A percentile compares a stretch with the other conserved stretches of the same genome.
Evolutionary conservation across 1,139 yeast species (phyloP).

Genomic region (Yamadazyma friedrichii): DNA sequence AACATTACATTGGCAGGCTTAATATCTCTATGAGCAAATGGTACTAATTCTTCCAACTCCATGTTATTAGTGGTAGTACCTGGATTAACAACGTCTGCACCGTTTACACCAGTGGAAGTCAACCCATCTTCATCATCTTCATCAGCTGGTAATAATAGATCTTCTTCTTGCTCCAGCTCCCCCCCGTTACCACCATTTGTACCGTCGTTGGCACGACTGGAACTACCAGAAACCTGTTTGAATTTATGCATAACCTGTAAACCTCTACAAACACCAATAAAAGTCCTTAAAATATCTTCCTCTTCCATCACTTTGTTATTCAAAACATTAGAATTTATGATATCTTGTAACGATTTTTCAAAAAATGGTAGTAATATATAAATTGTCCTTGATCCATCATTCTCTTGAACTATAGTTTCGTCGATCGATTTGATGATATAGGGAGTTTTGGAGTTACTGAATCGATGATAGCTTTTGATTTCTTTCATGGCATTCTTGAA

Average conservation of each 20-base stretch:
- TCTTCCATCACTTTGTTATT: conserved; percentile 56
- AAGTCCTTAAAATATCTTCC: conserved; percentile 56
- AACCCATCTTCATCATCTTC: conserved; percentile 25
- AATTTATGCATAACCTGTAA: conserved; percentile 73
- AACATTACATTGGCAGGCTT: conserved; percentile 90
- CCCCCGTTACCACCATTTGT: conserved; percentile 7
- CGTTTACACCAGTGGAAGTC: background rate
- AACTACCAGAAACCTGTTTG: conserved; percentile 23
- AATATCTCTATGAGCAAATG: conserved; percentile 83
- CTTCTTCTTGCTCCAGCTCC: conserved; percentile 31
- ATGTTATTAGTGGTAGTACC: conserved; percentile 13
- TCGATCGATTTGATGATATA: conserved; percentile 70
- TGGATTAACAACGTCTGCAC: background rate
- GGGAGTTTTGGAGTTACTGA: conserved; percentile 52
- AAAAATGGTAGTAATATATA: conserved; percentile 79
- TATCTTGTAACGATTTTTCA: conserved; percentile 71
- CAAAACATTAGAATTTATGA: conserved; percentile 62
- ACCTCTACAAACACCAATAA: conserved; percentile 73
- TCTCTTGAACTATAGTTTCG: conserved; percentile 66
- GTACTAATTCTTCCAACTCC: conserved; percentile 58
- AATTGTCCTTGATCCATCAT: conserved; percentile 76
- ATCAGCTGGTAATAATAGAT: conserved; percentile 27
- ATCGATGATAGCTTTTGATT: conserved; percentile 70
- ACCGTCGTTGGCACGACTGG: background rate
- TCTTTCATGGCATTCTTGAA: conserved; percentile 68